Evolutionary conservation across 2,329 filamentous ascomycete genomes (phyloP), one percentile per base, ranked within the genome.

Genomic region (Curvularia spicifera): DNA sequence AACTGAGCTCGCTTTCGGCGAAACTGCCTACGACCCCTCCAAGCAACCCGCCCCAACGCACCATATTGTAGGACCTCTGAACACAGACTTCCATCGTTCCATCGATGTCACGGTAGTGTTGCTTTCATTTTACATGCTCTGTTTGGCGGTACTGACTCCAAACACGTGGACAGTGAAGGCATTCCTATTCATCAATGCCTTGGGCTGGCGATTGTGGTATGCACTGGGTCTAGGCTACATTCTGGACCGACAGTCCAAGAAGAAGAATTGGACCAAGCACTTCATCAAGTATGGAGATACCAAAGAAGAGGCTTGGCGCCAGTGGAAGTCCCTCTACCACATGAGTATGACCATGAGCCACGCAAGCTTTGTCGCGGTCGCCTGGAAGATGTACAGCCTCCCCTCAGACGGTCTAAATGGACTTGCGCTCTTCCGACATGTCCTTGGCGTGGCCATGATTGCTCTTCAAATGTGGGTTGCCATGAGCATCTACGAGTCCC

Each of bases 241-340:
- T 59, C 85, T 99, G 47, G 88, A 91, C 69, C 84, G 86, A 54
- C 95, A 99, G 77, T 97, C 94, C 20, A 89, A 89, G 71, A 87
- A 89, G 78, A 98, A 98, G 80, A 88, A 90, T 77, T 98, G 95
- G 92, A 98, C 94, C 15, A 88, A 95, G 26, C 95, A 99, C 80
- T 99, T 98, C 74, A 86, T 99, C 79, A 99, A 99, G 77, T 97
- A 90, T 71, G 95, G 95, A 61, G 95, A 98, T 76, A 93, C 86
- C 60, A 89, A 89, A 3, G 89, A 90, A 60, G 95, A 98, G 78
- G 94, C 94, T 4, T 99, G 95, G 95, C 88, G 90, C 56, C 94
- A 99, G 76, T 99, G 95, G 95, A 98, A 97, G 79, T 92, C 90
- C 31, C 87, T 96, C 71, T 97, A 97, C 71, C 92, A 99, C 74